Evolutionary conservation across 768 basidiomycete genomes (phyloP).

Genomic region (Mycena indigotica): DNA sequence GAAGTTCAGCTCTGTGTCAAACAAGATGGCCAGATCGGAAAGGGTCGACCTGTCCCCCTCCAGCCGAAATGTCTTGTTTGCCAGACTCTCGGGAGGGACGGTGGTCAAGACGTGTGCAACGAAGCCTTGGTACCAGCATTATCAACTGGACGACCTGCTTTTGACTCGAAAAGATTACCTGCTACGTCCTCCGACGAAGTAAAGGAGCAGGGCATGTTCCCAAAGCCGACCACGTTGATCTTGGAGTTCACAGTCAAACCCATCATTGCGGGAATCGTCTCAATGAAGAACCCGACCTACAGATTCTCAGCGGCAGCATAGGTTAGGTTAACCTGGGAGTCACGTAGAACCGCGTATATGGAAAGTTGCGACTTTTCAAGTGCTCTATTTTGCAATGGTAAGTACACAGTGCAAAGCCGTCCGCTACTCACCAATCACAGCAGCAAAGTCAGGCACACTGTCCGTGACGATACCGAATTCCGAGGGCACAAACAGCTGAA

Average conservation of each 20-base stretch:
- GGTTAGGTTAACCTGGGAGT: background rate
- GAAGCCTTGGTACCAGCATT: conserved; percentile 23
- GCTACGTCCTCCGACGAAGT: conserved; percentile 36
- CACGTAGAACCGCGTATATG: conserved; percentile 36
- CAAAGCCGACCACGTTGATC: conserved; percentile 34
- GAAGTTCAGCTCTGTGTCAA: conserved; percentile 16
- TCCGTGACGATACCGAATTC: conserved; percentile 40
- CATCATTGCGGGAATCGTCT: conserved; percentile 35
- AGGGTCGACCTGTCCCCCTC: conserved; percentile 37
- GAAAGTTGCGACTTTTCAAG: conserved; percentile 31
- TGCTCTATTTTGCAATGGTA: conserved; percentile 35
- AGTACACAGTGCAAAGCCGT: no score
- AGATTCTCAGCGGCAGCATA: background rate
- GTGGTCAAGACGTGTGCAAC: conserved; percentile 19
- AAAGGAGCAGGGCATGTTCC: conserved; percentile 33
- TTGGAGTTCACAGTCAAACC: conserved; percentile 34
- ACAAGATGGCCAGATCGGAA: conserved; percentile 15
- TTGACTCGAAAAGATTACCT: conserved; percentile 22
- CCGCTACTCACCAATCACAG: background rate
- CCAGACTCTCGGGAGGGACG: conserved; percentile 24
- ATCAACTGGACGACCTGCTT: no score
- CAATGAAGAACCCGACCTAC: conserved; percentile 37
- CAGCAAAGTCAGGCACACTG: conserved; percentile 27
- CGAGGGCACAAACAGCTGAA: conserved; percentile 38
- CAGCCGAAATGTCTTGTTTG: conserved; percentile 26